Conservation (phyloP, 495 filamentous ascomycete genomes). For the Talaromyces adpressus region DNA sequence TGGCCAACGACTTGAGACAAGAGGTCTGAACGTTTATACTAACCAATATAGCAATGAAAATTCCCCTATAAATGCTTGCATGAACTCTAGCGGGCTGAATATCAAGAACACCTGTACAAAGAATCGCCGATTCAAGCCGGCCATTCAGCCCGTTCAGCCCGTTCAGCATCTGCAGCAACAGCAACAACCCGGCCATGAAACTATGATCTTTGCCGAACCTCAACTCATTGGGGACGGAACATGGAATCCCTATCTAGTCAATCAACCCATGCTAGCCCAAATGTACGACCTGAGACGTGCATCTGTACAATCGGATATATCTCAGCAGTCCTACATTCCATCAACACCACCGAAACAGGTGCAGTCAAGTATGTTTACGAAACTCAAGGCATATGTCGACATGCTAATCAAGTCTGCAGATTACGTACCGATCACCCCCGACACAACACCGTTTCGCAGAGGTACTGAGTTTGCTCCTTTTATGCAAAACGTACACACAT, state of each 20-base stretch:
- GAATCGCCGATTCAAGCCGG: slow-evolving; percentile 14
- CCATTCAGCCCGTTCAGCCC: slow-evolving; percentile 20
- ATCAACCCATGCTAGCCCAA: slow-evolving; percentile 4
- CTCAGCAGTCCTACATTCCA: slow-evolving; percentile 37
- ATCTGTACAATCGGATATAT: slow-evolving; percentile 33
- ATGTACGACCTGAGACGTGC: slow-evolving; percentile 23
- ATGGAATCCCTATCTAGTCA: slow-evolving; percentile 21
- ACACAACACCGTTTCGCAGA: slow-evolving; percentile 39
- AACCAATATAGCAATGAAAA: slow-evolving; percentile 14
- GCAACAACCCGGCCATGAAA: slow-evolving; percentile 13
- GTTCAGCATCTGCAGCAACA: slow-evolving; percentile 22
- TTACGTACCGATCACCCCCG: slow-evolving; percentile 42
- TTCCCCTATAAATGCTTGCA: slow-evolving; percentile 15
- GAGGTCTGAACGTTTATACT: slow-evolving; percentile 28
- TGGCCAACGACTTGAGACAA: slow-evolving; percentile 26
- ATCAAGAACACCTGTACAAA: slow-evolving; percentile 11
- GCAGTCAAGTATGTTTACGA: slow-evolving; percentile 38
- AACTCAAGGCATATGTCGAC: background rate
- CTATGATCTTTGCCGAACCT: slow-evolving; percentile 4
- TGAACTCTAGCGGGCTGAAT: slow-evolving; percentile 14
- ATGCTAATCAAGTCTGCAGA: slow-evolving; percentile 22
- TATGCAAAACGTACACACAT: slow-evolving; percentile 21
- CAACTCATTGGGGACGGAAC: slow-evolving; percentile 17
- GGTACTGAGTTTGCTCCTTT: slow-evolving; percentile 33
- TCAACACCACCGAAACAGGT: slow-evolving; percentile 52